Percentiles rank a stretch among this genome's conserved stretches.
These are phyloP conservation scores for Azolla pinnata DNA, from an alignment of 75 land plant genomes.

Conservation along the genomic window DNA sequence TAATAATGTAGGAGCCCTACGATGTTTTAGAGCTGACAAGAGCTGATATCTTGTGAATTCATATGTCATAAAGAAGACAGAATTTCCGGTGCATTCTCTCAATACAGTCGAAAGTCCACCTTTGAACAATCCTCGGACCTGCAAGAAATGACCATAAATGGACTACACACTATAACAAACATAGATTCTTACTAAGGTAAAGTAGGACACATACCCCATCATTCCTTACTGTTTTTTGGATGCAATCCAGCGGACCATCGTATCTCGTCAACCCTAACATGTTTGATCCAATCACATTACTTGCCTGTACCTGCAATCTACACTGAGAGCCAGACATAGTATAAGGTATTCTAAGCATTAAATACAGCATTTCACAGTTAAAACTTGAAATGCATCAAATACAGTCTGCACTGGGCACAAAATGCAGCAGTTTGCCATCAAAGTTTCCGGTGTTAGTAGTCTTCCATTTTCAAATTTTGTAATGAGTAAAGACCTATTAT, in stretches of 20 bases:
- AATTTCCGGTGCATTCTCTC: constrained; percentile 79
- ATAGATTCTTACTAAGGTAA: neutral
- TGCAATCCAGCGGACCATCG: constrained; percentile 76
- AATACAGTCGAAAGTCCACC: constrained; percentile 66
- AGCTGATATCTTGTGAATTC: constrained; percentile 62
- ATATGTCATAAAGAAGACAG: constrained; percentile 70
- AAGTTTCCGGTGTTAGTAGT: no score
- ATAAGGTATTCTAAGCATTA: no score
- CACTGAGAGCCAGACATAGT: constrained; percentile 52
- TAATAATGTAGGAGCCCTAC: neutral
- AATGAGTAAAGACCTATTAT: no score
- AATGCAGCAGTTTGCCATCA: no score
- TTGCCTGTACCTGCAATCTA: constrained; percentile 91
- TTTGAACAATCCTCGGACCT: constrained; percentile 71
- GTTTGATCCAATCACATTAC: constrained; percentile 16
- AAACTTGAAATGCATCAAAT: no score
- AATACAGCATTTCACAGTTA: no score
- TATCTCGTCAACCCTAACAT: constrained; percentile 29
- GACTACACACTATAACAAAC: neutral
- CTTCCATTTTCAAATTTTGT: no score
- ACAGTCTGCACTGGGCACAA: no score
- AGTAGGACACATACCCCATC: constrained; percentile 58
- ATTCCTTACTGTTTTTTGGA: constrained; percentile 46
- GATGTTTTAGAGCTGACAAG: constrained; percentile 18
- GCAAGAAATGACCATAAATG: constrained; percentile 5